These are phyloP conservation scores for Huntiella decipiens DNA, from an alignment of 2,329 filamentous ascomycete genomes.

Conservation along the genomic window DNA sequence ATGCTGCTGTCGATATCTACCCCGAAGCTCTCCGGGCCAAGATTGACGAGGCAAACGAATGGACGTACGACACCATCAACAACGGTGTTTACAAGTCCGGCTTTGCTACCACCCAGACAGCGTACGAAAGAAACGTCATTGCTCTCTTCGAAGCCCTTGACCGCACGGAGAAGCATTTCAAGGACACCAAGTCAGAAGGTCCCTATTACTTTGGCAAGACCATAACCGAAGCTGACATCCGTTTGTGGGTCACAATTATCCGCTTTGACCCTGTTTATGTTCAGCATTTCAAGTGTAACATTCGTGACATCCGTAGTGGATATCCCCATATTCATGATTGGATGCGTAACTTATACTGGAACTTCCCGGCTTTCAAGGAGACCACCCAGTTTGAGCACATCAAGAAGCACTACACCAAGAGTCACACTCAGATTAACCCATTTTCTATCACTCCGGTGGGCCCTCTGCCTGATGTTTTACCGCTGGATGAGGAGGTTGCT, in stretches of 20 bases:
- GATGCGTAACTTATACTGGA: constrained; percentile 75
- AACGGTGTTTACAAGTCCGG: constrained; percentile 60
- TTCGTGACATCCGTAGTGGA: constrained; percentile 65
- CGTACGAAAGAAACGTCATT: constrained; percentile 57
- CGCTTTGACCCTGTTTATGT: constrained; percentile 67
- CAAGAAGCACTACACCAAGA: constrained; percentile 53
- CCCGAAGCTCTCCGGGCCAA: constrained; percentile 41
- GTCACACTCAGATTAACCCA: constrained; percentile 48
- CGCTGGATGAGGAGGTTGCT: constrained; percentile 56
- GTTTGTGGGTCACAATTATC: constrained; percentile 52
- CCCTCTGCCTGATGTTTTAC: constrained; percentile 64
- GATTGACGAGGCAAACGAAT: constrained; percentile 62
- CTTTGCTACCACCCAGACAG: constrained; percentile 67
- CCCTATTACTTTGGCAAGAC: constrained; percentile 58
- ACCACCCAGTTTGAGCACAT: constrained; percentile 92
- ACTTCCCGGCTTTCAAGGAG: constrained; percentile 52
- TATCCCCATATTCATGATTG: constrained; percentile 68
- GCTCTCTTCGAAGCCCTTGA: constrained; percentile 62
- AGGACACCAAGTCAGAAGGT: constrained; percentile 22
- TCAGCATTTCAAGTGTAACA: constrained; percentile 76
- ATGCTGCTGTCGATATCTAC: constrained; percentile 45
- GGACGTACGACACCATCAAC: constrained; percentile 60
- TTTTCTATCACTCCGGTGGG: constrained; percentile 65
- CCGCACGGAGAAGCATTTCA: constrained; percentile 52
- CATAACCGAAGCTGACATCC: constrained; percentile 67